phyloP scores from a whole-genome alignment of 345 rosid species.

The Camelina neglecta region DNA sequence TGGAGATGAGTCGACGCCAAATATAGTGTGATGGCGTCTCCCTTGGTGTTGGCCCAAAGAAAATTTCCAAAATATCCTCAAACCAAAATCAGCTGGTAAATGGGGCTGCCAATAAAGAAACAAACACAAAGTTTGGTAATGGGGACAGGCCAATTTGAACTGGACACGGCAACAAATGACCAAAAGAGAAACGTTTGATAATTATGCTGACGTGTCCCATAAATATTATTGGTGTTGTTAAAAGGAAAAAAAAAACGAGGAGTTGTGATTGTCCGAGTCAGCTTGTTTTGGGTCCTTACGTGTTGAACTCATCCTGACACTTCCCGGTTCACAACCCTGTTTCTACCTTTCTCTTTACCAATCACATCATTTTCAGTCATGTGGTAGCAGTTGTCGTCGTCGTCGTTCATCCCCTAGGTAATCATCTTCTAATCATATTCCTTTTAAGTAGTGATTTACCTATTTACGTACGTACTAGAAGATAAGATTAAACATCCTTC shows the following conservation, averaged over 20 bases:
- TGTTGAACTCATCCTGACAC: constrained; percentile 40
- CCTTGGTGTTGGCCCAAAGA: too few relatives aligned
- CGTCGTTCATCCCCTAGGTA: neutral
- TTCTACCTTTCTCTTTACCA: constrained; percentile 20
- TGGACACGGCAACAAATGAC: constrained; percentile 26
- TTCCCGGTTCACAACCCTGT: neutral
- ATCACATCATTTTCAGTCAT: constrained; percentile 20
- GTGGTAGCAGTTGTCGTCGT: neutral
- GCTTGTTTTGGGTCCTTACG: constrained; percentile 38
- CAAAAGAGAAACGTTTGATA: constrained; percentile 13
- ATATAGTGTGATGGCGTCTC: too few relatives aligned
- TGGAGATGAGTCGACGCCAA: too few relatives aligned
- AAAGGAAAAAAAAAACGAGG: neutral
- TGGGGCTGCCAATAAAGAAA: neutral
- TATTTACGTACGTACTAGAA: neutral
- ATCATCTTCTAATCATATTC: constrained; percentile 5
- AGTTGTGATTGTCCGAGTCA: constrained; percentile 40
- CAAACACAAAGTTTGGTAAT: too few relatives aligned
- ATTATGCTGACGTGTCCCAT: constrained; percentile 29
- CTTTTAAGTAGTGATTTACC: neutral
- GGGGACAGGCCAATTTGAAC: neutral
- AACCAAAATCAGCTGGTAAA: neutral
- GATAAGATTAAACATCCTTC: neutral
- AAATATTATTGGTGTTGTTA: neutral
- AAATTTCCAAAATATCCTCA: too few relatives aligned